Conservation (phyloP, 1,284 basidiomycete genomes). For the Afroboletus lepidellus region DNA sequence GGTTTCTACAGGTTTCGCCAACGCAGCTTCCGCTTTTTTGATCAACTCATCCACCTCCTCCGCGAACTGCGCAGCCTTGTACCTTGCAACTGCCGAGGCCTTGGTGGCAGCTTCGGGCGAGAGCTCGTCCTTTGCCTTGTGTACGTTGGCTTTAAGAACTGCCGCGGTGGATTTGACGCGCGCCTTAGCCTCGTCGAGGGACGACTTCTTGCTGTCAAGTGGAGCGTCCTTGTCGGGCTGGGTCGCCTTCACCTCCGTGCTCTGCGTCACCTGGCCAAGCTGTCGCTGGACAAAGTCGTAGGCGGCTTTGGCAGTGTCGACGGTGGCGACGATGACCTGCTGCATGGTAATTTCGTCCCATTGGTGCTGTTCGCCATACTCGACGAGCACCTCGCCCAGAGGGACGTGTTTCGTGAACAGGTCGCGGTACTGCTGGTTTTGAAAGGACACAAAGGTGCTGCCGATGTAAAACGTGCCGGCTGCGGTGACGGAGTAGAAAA, state of each 20-base stretch:
- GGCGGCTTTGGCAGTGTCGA: constrained; percentile 49
- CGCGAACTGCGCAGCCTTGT: constrained; percentile 52
- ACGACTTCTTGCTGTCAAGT: constrained; percentile 28
- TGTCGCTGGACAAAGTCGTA: constrained; percentile 49
- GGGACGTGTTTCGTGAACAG: constrained; percentile 82
- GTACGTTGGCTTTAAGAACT: constrained; percentile 50
- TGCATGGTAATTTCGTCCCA: constrained; percentile 72
- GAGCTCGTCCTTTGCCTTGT: constrained; percentile 41
- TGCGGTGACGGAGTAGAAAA: constrained; percentile 60
- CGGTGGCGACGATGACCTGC: constrained; percentile 56
- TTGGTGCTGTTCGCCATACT: constrained; percentile 75
- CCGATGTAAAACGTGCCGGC: constrained; percentile 80
- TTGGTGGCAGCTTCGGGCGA: constrained; percentile 40
- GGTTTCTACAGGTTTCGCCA: constrained; percentile 43
- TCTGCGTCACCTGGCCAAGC: constrained; percentile 38
- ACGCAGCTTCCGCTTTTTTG: constrained; percentile 65
- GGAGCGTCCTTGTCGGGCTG: constrained; percentile 19
- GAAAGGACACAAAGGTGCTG: constrained; percentile 73
- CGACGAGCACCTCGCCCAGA: constrained; percentile 71
- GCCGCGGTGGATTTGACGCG: constrained; percentile 47
- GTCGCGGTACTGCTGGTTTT: constrained; percentile 73
- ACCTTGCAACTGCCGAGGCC: constrained; percentile 44
- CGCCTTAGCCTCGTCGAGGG: constrained; percentile 43
- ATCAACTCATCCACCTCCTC: constrained; percentile 68
- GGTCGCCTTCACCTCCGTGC: constrained; percentile 30